Evolutionary conservation across 164 flowering plant species (phyloP).

Genomic region (Vitis amurensis): DNA sequence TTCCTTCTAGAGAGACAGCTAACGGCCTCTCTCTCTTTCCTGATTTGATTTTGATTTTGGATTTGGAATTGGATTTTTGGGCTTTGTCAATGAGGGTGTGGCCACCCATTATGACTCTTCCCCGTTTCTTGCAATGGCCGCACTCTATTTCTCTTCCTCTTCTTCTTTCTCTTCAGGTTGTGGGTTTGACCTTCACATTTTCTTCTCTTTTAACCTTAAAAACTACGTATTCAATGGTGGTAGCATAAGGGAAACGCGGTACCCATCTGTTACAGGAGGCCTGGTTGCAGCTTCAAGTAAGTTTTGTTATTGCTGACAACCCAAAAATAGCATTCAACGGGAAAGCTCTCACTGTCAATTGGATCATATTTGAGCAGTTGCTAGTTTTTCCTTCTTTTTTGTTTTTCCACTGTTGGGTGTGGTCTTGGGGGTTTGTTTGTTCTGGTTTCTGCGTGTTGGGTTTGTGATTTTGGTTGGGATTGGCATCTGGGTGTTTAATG

Average conservation of each 20-base stretch:
- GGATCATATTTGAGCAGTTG: background rate
- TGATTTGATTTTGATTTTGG: background rate
- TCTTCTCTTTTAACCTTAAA: background rate
- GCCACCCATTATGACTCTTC: conserved; percentile 29
- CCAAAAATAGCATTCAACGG: background rate
- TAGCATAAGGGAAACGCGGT: background rate
- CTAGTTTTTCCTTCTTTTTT: background rate
- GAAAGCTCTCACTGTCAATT: background rate
- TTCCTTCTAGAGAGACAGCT: background rate
- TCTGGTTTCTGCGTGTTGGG: background rate
- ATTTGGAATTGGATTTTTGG: background rate
- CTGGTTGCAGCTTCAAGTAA: conserved; percentile 1
- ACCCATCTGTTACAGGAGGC: background rate
- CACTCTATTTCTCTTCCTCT: background rate
- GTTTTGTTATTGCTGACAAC: background rate
- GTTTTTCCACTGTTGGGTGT: background rate
- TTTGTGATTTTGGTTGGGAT: conserved; percentile 6
- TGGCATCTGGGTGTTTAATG: conserved; percentile 19
- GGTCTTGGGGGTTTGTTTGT: background rate
- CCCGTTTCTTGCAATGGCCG: conserved; percentile 23
- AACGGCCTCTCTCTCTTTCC: background rate
- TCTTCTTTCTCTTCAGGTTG: background rate
- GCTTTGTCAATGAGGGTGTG: conserved; percentile 4
- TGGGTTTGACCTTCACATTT: conserved; percentile 14
- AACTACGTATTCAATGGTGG: background rate